Evolutionary conservation across 768 basidiomycete genomes (phyloP).

Genomic region (Rubroboletus pulcherrimus): DNA sequence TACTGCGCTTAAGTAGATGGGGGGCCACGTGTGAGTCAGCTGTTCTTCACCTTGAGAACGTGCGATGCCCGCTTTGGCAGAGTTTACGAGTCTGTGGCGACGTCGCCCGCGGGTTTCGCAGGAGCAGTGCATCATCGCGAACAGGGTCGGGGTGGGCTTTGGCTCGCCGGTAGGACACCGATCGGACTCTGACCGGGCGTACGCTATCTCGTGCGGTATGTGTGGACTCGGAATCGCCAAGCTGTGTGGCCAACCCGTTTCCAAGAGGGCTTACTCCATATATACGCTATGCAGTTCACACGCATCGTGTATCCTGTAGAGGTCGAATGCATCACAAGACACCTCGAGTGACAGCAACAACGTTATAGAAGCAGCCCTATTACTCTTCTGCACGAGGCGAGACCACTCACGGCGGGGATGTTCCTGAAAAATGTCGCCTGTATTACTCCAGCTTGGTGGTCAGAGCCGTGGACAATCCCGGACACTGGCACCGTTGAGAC

Average conservation of each 20-base stretch:
- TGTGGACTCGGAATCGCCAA: not conserved
- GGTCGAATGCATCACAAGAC: conserved; percentile 27
- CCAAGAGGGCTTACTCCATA: not conserved
- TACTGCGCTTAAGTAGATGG: not conserved
- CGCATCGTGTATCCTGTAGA: conserved; percentile 6
- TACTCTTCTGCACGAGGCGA: conserved; percentile 20
- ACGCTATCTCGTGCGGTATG: conserved; percentile 4
- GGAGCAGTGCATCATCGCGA: conserved; percentile 11
- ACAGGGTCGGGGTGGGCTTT: conserved; percentile 9
- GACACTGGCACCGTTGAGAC: conserved; percentile 27
- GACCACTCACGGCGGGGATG: conserved; percentile 9
- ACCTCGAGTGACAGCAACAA: conserved; percentile 14
- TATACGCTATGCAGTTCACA: conserved; percentile 8
- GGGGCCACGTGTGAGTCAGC: conserved; percentile 17
- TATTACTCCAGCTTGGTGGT: conserved; percentile 10
- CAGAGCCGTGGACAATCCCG: conserved; percentile 13
- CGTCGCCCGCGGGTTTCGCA: conserved; percentile 24
- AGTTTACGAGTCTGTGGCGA: conserved; percentile 9
- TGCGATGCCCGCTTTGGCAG: conserved; percentile 9
- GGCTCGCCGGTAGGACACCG: not conserved
- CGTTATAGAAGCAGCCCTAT: conserved; percentile 27
- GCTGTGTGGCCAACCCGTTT: not conserved
- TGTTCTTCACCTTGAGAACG: conserved; percentile 15
- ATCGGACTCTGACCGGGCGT: not conserved
- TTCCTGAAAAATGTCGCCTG: conserved; percentile 22